A percentile compares a stretch with the other conserved stretches of the same genome.
Evolutionary conservation across 352 stramenopile genomes (phyloP).

Genomic region (Phytophthora agathidicida): DNA sequence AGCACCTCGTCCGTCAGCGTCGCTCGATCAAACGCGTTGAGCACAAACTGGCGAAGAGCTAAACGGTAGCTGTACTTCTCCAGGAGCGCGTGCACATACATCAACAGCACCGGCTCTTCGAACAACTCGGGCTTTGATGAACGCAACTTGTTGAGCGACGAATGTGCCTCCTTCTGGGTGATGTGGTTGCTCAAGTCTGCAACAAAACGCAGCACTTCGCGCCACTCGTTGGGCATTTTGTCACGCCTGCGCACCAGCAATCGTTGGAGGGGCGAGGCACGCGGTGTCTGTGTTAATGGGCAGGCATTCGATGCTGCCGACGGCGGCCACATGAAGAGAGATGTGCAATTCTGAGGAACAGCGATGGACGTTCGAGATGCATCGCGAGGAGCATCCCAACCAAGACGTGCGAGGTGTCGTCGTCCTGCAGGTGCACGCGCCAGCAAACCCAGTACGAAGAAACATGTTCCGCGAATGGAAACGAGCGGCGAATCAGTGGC

Average conservation of each 20-base stretch:
- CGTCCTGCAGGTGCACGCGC: slow-evolving; percentile 67
- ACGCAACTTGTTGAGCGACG: slow-evolving; percentile 84
- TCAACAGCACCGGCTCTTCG: slow-evolving; percentile 80
- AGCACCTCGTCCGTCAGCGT: slow-evolving; percentile 79
- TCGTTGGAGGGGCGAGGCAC: slow-evolving; percentile 63
- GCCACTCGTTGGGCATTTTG: slow-evolving; percentile 79
- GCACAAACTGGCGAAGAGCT: slow-evolving; percentile 85
- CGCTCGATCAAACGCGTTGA: slow-evolving; percentile 84
- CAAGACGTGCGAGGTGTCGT: slow-evolving; percentile 69
- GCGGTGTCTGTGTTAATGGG: slow-evolving; percentile 65
- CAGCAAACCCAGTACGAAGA: slow-evolving; percentile 85
- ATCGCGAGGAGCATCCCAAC: slow-evolving; percentile 80
- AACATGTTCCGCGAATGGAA: slow-evolving; percentile 86
- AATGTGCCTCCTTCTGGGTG: slow-evolving; percentile 88
- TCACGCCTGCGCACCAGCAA: slow-evolving; percentile 49
- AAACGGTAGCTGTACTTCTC: slow-evolving; percentile 88
- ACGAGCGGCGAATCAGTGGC: slow-evolving; percentile 83
- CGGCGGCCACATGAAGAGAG: slow-evolving; percentile 82
- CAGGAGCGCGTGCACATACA: slow-evolving; percentile 84
- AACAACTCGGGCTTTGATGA: slow-evolving; percentile 76
- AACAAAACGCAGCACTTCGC: slow-evolving; percentile 77
- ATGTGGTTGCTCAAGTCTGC: slow-evolving; percentile 91
- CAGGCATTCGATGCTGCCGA: slow-evolving; percentile 28
- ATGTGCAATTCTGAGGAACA: slow-evolving; percentile 80
- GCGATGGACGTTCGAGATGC: slow-evolving; percentile 74